Conservation (phyloP, 1,139 yeast species). For the Pichia sp. region DNA sequence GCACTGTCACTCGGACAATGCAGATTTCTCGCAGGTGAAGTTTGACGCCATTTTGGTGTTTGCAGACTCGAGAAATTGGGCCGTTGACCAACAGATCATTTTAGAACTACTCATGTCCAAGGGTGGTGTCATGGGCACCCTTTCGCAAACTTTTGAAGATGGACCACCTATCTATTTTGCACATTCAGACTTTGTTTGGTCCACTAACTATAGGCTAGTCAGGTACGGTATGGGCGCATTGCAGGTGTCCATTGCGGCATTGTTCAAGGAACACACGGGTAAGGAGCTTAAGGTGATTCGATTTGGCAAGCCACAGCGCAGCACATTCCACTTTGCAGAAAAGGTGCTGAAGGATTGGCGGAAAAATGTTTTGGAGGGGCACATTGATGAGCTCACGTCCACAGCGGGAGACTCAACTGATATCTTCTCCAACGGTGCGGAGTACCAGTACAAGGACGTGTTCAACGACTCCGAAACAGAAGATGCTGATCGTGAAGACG, state of each 20-base stretch:
- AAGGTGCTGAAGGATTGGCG: slow-evolving; percentile 73
- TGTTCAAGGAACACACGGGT: slow-evolving; percentile 76
- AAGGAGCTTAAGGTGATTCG: slow-evolving; percentile 67
- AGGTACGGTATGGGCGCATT: slow-evolving; percentile 89
- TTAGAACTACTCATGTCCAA: slow-evolving; percentile 67
- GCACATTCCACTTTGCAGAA: slow-evolving; percentile 74
- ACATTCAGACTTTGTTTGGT: slow-evolving; percentile 85
- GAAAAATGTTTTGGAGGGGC: slow-evolving; percentile 67
- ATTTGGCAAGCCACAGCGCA: slow-evolving; percentile 82
- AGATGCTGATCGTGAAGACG: slow-evolving; percentile 30
- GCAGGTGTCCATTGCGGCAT: slow-evolving; percentile 77
- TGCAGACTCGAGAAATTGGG: slow-evolving; percentile 86
- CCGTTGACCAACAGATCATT: slow-evolving; percentile 83
- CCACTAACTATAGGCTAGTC: slow-evolving; percentile 71
- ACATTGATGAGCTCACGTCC: slow-evolving; percentile 47
- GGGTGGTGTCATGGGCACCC: slow-evolving; percentile 78
- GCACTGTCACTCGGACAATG: slow-evolving; percentile 41
- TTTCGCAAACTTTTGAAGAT: slow-evolving; percentile 53
- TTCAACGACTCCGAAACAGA: slow-evolving; percentile 25
- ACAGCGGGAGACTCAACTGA: slow-evolving; percentile 15
- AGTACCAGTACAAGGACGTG: slow-evolving; percentile 6
- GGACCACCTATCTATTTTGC: slow-evolving; percentile 83
- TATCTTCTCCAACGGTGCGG: slow-evolving; percentile 11
- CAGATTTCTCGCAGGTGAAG: slow-evolving; percentile 55
- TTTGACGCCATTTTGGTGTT: slow-evolving; percentile 72